Base-by-base conservation (phyloP, 169 alveolate genomes). In the Neospora caninum region DNA sequence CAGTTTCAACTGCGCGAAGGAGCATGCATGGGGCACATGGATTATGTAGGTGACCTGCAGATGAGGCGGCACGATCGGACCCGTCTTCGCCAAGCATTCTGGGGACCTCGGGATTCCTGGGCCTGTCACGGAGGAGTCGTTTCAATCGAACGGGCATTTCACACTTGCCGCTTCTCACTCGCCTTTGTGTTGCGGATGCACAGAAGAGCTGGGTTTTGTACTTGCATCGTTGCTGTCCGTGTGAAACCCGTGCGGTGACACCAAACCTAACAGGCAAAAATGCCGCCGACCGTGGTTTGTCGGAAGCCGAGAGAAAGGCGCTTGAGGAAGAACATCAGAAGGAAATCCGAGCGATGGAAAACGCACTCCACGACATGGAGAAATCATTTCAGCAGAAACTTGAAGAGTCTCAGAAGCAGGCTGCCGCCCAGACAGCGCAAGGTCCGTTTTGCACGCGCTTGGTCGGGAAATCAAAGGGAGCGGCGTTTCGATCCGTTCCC, bases 321-420 rank as follows among this genome's bases (percentile, higher is more conserved):
- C 73, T 96, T 54, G 92, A 94, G 91, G 73, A 92, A 58, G 82
- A 95, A 86, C 95, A 96, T 82, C 87, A 92, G 80, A 93, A 93
- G 58, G 95, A 95, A 88, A 93, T 95, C 42, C 78, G 88, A 31
- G 95, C 95, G 31, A 89, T 92, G 93, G 95, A 95, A 36, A 84
- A 39, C 0, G 96, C 96, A 38, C 94, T 95, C 29, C 93, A 43
- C 58, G 94, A 91, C 49, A 49, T 91, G 89, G 89, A 91, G 38
- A 70, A 49, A 34, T 91, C 95, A 80, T 88, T 80, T 67, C 91
- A 94, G 78, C 86, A 94, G 34, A 87, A 87, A 83, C 86, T 89
- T 7, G 69, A 43, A 42, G 91, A 91, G 70, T 93, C 92, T 39
- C 83, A 83, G 27, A 78, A 78, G 27, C 39, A 78, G 31, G 45